These are phyloP conservation scores for Begonia fuchsioides DNA, from an alignment of 306 rosid species.

Conservation along the genomic window DNA sequence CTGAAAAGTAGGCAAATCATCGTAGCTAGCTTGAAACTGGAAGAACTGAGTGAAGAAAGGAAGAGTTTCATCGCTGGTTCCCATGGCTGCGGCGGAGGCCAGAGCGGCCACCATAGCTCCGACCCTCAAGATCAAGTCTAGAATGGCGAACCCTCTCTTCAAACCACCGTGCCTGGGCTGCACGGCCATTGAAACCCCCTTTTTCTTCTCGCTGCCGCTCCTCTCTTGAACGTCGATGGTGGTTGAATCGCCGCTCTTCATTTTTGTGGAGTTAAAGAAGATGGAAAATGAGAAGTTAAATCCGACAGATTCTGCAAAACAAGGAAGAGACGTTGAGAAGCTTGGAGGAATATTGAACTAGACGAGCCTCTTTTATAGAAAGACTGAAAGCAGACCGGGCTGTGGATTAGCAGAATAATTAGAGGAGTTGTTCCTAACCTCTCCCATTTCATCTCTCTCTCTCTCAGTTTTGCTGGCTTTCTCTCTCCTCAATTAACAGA, in stretches of 20 bases:
- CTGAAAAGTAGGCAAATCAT: constrained; percentile 59
- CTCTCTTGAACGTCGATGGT: constrained; percentile 30
- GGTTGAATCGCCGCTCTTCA: constrained; percentile 38
- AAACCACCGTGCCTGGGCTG: constrained; percentile 22
- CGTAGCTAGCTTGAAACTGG: constrained; percentile 80
- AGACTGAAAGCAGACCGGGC: not conserved
- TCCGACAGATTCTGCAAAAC: not conserved
- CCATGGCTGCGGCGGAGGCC: constrained; percentile 74
- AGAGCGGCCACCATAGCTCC: constrained; percentile 48
- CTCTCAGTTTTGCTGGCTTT: no score
- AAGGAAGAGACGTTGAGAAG: not conserved
- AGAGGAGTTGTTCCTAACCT: not conserved
- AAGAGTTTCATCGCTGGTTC: constrained; percentile 44
- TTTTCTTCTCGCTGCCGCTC: constrained; percentile 25
- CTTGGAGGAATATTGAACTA: no score
- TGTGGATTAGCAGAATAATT: not conserved
- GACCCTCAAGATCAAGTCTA: constrained; percentile 62
- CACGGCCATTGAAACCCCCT: not conserved
- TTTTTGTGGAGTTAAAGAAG: constrained; percentile 3
- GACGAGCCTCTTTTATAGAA: not conserved
- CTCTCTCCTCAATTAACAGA: not conserved
- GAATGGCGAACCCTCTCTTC: constrained; percentile 50
- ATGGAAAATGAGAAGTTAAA: no score
- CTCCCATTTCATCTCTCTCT: not conserved
- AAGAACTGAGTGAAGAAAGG: constrained; percentile 93